phyloP scores from a whole-genome alignment of 495 filamentous ascomycete genomes.

The Sphaerosporella brunnea region DNA sequence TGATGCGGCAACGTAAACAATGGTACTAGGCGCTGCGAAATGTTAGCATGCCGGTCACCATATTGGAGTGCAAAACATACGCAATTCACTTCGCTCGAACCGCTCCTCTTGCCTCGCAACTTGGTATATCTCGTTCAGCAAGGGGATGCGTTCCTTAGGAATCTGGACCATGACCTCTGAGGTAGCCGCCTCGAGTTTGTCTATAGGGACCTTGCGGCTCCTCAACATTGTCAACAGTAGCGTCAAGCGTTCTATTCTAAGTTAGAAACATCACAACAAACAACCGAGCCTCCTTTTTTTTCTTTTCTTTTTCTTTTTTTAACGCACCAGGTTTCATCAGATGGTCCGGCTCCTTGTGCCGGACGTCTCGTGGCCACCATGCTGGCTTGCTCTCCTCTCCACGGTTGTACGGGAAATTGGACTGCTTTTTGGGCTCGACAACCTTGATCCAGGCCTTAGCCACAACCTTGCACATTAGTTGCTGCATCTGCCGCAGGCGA shows the following conservation, averaged over 20 bases:
- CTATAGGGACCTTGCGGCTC: slow-evolving; percentile 24
- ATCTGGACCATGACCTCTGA: slow-evolving; percentile 25
- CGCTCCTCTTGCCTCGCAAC: slow-evolving; percentile 39
- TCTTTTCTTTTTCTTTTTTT: too few species aligned
- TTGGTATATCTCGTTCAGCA: slow-evolving; percentile 37
- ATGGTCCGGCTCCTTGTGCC: slow-evolving; percentile 78
- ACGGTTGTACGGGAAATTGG: slow-evolving; percentile 61
- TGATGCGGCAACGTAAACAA: slow-evolving; percentile 22
- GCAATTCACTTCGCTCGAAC: slow-evolving; percentile 35
- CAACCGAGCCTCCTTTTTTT: neutral
- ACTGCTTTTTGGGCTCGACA: slow-evolving; percentile 75
- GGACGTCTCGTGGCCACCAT: slow-evolving; percentile 62
- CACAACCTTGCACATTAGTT: slow-evolving; percentile 54
- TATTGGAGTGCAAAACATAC: slow-evolving; percentile 22
- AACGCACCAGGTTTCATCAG: slow-evolving; percentile 52
- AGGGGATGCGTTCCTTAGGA: slow-evolving; percentile 18
- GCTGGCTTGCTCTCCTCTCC: slow-evolving; percentile 47
- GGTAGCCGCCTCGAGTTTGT: slow-evolving; percentile 26
- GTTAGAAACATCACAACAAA: neutral
- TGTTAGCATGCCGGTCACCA: slow-evolving; percentile 10
- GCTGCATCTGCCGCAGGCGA: slow-evolving; percentile 50
- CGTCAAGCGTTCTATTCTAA: slow-evolving; percentile 24
- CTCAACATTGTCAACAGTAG: slow-evolving; percentile 24
- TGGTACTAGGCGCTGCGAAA: slow-evolving; percentile 15
- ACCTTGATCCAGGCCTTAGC: slow-evolving; percentile 67